Evolutionary conservation across 1,284 basidiomycete species (phyloP).

Genomic region (Puccinia novopanici): DNA sequence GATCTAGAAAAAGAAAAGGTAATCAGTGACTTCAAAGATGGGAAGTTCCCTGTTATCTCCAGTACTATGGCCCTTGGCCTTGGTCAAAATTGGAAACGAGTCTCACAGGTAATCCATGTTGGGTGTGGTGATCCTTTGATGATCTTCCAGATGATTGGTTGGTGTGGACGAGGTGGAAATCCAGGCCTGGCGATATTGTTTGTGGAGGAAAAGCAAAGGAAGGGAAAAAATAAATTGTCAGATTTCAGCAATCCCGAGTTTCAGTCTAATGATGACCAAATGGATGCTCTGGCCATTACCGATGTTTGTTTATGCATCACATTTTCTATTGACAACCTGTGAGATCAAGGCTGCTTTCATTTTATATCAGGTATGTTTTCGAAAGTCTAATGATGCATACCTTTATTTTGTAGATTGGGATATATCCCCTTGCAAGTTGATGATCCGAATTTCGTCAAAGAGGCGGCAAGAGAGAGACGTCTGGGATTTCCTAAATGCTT

Average conservation of each 20-base stretch:
- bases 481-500: too few species aligned
- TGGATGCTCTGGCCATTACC: too few species aligned
- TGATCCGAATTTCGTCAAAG: too few species aligned
- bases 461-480: too few species aligned
- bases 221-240: neutral
- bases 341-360: neutral
- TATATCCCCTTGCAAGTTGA: too few species aligned
- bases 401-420: neutral
- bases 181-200: neutral
- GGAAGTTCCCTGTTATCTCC: neutral
- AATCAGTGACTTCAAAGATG: neutral
- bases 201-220: neutral
- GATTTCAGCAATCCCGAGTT: neutral
- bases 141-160: neutral
- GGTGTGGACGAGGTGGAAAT: neutral
- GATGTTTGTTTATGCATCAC: neutral
- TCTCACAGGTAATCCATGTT: neutral
- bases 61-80: conserved; percentile 15
- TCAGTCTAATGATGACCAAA: neutral
- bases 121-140: neutral
- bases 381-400: neutral
- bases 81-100: conserved; percentile 18
- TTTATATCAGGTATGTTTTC: neutral
- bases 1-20: neutral
- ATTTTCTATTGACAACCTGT: neutral